These are phyloP conservation scores for Tuber aestivum DNA, from an alignment of 495 filamentous ascomycete species.

Conservation along the genomic window DNA sequence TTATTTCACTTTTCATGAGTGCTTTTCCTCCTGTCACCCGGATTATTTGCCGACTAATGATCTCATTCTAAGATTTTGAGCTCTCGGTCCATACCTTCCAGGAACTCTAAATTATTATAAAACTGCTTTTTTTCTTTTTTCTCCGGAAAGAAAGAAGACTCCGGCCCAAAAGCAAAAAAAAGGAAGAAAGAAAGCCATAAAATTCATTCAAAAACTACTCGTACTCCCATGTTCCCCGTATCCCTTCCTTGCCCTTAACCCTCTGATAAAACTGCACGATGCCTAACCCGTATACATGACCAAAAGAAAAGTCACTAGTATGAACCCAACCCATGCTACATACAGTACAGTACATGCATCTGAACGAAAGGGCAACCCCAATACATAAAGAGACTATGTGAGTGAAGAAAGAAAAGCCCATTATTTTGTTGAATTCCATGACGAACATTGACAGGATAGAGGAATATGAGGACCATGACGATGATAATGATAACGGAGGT, in stretches of 20 bases:
- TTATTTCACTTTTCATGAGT: not conserved
- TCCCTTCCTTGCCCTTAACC: not conserved
- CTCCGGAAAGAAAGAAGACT: not conserved
- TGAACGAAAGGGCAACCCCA: slow-evolving; percentile 16
- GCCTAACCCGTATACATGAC: not conserved
- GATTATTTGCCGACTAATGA: not conserved
- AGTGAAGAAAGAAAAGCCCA: slow-evolving; percentile 6
- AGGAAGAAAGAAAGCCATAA: slow-evolving; percentile 11
- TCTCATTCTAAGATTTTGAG: not conserved
- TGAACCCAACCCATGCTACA: slow-evolving; percentile 2
- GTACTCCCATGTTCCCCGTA: not conserved
- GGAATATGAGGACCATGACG: not conserved
- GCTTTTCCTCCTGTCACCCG: not conserved
- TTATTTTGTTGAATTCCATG: slow-evolving; percentile 1
- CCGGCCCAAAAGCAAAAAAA: slow-evolving; percentile 12
- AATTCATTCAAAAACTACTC: not conserved
- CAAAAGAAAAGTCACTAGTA: not conserved
- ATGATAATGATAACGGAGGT: not conserved
- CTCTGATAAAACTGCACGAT: not conserved
- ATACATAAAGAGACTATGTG: slow-evolving; percentile 14
- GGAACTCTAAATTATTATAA: not conserved
- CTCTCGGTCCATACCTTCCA: not conserved
- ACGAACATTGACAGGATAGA: not conserved
- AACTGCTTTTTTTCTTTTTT: not conserved
- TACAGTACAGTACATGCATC: not conserved